A percentile compares a stretch with the other conserved stretches of the same genome.
These are phyloP conservation scores for Teunomyces aglyptinius DNA, from an alignment of 805 yeast genomes.

Conservation along the genomic window DNA sequence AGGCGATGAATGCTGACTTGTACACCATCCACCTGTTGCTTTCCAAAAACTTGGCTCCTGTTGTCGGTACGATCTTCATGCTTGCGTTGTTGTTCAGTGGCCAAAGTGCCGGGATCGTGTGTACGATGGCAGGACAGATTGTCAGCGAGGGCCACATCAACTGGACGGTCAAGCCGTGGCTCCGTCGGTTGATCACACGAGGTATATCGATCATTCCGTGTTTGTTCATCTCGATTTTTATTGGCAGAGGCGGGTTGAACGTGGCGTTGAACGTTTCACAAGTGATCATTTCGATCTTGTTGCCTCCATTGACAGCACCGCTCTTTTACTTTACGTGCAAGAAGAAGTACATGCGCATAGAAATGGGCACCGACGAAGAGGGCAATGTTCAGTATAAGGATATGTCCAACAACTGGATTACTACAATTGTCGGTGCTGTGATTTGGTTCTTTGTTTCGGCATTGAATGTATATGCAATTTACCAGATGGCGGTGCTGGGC, in stretches of 20 bases:
- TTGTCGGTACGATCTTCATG: conserved; percentile 83
- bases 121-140: conserved; percentile 91
- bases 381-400: conserved; percentile 36
- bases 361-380: conserved; percentile 20
- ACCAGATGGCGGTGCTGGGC: conserved; percentile 40
- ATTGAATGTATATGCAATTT: conserved; percentile 65
- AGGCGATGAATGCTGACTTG: conserved; percentile 71
- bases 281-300: conserved; percentile 74
- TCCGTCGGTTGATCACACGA: conserved; percentile 75
- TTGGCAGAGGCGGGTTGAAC: conserved; percentile 72
- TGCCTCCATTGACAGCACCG: conserved; percentile 86
- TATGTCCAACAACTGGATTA: conserved; percentile 63
- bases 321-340: conserved; percentile 76
- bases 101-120: conserved; percentile 87
- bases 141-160: conserved; percentile 87
- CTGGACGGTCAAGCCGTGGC: conserved; percentile 80
- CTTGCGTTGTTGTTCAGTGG: conserved; percentile 82
- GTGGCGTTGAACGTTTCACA: conserved; percentile 81
- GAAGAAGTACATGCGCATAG: conserved; percentile 65
- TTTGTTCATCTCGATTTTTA: conserved; percentile 61
- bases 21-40: conserved; percentile 72
- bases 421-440: conserved; percentile 48
- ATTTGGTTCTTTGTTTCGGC: conserved; percentile 72
- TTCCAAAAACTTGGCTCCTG: conserved; percentile 58
- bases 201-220: conserved; percentile 80